These are phyloP conservation scores for Galerina marginata DNA, from an alignment of 768 basidiomycete species.

Conservation along the genomic window DNA sequence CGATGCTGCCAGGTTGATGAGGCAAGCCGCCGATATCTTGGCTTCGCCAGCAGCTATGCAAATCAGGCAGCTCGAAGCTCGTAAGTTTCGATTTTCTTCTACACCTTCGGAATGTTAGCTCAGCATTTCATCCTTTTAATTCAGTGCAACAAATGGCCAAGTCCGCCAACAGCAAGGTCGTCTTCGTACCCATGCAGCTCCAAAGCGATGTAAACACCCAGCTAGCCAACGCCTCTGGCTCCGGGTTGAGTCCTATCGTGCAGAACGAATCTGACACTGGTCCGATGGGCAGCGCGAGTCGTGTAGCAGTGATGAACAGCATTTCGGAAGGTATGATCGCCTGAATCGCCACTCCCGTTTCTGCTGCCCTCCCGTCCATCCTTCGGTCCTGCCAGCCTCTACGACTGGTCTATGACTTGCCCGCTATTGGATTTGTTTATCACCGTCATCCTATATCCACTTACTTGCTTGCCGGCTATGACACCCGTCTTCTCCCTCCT, in stretches of 20 bases:
- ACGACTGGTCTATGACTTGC: too few relatives aligned
- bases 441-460: too few relatives aligned
- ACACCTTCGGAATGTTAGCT: not conserved
- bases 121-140: not conserved
- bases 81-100: constrained; percentile 37
- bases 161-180: constrained; percentile 85
- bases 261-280: constrained; percentile 43
- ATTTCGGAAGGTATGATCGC: constrained; percentile 41
- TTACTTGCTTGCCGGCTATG: too few relatives aligned
- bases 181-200: constrained; percentile 93
- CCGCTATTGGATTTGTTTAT: too few relatives aligned
- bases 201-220: constrained; percentile 73
- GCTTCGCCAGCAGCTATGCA: constrained; percentile 98
- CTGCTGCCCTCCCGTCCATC: not conserved
- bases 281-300: constrained; percentile 44
- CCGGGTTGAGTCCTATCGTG: constrained; percentile 32
- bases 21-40: constrained; percentile 94
- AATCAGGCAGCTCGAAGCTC: constrained; percentile 93
- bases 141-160: constrained; percentile 92
- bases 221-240: constrained; percentile 38
- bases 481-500: too few relatives aligned
- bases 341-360: not conserved
- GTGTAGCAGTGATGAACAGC: constrained; percentile 58
- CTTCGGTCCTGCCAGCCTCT: not conserved
- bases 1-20: constrained; percentile 93